Evolutionary conservation across 768 basidiomycete species (phyloP), one percentile per base, ranked within the genome.

Genomic region (Amanita pallidorosea): DNA sequence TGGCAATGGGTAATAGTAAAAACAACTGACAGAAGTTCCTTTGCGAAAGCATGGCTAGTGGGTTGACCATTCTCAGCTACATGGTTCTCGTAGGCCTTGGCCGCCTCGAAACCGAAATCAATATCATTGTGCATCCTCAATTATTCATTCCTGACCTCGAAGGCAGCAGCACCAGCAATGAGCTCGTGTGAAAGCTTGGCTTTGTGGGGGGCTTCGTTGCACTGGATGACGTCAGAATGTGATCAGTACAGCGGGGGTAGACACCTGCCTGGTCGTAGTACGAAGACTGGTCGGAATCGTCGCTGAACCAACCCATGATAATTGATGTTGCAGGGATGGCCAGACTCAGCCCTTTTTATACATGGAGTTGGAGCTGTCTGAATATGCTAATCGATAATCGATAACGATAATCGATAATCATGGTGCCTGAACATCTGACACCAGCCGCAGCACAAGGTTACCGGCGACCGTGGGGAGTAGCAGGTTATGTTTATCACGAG

Each of bases 111-210:
- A 27, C 4, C 13, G 4, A 33, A 33, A 13, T 33, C 33, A 33
- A 13, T 33, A 33, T 33, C 12, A 5, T 2, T 13, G 33, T 8
- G 29, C 31, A 17, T 34, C 17, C 36, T 36, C 4, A 35, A 29
- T 12, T 17, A 15, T 5, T 17, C 22, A 9, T 15, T 22, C 45
- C 63, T 9, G 27, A 77, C 81, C 71, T 80, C 81, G 64, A 71
- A 86, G 25, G 80, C 65, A 4, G 83, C 85, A 36, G 85, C 85
- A 37, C 66, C 82, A 41, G 80, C 79, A 54, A 87, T 72, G 42
- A 85, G 62, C 64, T 87, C 80, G 61, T 87, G 84, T 5, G 80
- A 75, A 48, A 84, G 65, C 51, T 63, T 51, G 1, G 82, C 76
- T 65, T 81, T 66, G 70, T 83, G 81, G 11, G 70, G 72, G 12